These are phyloP conservation scores for Deinandra increscens DNA, from an alignment of 129 eudicot species.

Conservation along the genomic window DNA sequence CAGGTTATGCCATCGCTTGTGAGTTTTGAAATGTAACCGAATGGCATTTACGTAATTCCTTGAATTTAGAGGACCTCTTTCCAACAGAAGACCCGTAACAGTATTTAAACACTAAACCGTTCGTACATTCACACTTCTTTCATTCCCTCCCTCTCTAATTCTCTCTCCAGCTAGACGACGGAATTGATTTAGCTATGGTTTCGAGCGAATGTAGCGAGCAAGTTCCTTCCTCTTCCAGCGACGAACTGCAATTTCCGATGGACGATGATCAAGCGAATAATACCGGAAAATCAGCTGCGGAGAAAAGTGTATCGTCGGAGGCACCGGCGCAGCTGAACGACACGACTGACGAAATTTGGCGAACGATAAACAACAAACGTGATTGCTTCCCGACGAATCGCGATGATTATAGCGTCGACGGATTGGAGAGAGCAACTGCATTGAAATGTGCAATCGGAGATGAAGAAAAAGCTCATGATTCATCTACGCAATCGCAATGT, in stretches of 20 bases:
- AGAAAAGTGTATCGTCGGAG: not conserved
- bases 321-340: not conserved
- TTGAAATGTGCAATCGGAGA: not conserved
- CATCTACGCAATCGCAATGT: constrained; percentile 21
- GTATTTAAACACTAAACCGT: constrained; percentile 10
- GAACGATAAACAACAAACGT: constrained; percentile 15
- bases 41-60: constrained; percentile 18
- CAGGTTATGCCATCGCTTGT: constrained; percentile 7
- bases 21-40: not conserved
- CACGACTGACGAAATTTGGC: constrained; percentile 28
- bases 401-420: constrained; percentile 19
- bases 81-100: constrained; percentile 14
- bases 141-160: constrained; percentile 3
- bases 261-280: constrained; percentile 8
- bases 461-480: constrained; percentile 24
- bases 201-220: not conserved
- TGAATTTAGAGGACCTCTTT: not conserved
- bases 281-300: constrained; percentile 3
- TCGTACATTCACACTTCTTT: constrained; percentile 11
- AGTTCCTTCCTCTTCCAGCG: not conserved
- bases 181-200: constrained; percentile 17
- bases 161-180: constrained; percentile 21
- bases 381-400: not conserved
- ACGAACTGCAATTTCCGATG: constrained; percentile 29
- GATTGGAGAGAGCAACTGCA: constrained; percentile 26